Conservation (phyloP, 2,329 filamentous ascomycete genomes). For the Chaetomium strumarium region DNA sequence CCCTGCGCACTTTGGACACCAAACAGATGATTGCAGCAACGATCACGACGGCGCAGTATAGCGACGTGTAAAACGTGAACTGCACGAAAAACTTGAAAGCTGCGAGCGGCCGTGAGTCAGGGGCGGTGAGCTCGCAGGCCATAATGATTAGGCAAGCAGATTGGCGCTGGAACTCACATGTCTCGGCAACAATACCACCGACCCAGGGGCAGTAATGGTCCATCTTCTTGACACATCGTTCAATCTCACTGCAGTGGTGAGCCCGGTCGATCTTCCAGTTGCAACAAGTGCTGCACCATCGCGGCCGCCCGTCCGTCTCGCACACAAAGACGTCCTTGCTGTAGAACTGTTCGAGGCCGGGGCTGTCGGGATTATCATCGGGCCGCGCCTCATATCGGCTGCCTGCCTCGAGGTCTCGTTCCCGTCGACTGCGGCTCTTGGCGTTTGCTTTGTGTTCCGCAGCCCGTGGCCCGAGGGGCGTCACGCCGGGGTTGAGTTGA, state of each 20-base stretch:
- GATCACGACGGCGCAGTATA: slow-evolving; percentile 62
- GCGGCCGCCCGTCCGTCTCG: slow-evolving; percentile 74
- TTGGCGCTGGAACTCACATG: slow-evolving; percentile 40
- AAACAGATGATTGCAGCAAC: slow-evolving; percentile 60
- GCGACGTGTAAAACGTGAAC: slow-evolving; percentile 67
- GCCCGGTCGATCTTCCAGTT: slow-evolving; percentile 85
- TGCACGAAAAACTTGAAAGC: slow-evolving; percentile 91
- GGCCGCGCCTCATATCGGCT: slow-evolving; percentile 26
- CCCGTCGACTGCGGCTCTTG: slow-evolving; percentile 12
- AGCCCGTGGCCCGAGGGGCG: slow-evolving; percentile 54
- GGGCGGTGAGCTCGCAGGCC: too few relatives aligned
- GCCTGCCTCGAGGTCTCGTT: slow-evolving; percentile 23
- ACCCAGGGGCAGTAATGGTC: slow-evolving; percentile 97
- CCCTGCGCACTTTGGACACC: slow-evolving; percentile 44
- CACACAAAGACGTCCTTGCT: slow-evolving; percentile 79
- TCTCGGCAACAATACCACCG: slow-evolving; percentile 86
- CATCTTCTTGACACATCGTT: slow-evolving; percentile 80
- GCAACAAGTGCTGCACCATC: slow-evolving; percentile 77
- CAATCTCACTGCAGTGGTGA: slow-evolving; percentile 79
- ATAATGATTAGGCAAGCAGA: too few relatives aligned
- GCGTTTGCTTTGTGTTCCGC: slow-evolving; percentile 9
- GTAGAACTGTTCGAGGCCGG: slow-evolving; percentile 71
- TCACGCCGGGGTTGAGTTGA: slow-evolving; percentile 64
- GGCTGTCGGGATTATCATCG: slow-evolving; percentile 52
- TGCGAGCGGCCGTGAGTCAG: slow-evolving; percentile 24